Evolutionary conservation across 495 filamentous ascomycete species (phyloP).

Genomic region (Trichoderma parareesei): DNA sequence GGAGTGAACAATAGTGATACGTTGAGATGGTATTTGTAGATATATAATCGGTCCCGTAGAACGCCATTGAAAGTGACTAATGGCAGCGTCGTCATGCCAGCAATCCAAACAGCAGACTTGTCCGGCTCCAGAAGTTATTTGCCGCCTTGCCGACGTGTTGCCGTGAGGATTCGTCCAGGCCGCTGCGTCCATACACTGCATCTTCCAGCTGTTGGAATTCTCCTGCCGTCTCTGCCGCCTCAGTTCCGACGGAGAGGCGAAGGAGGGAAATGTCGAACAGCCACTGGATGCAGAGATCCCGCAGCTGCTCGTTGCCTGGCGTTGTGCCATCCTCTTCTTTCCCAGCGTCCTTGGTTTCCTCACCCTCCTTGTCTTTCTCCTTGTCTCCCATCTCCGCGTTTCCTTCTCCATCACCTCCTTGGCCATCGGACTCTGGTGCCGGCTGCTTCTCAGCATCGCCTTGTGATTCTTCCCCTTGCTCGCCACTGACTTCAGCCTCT

Average conservation of each 20-base stretch:
- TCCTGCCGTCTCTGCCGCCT: constrained; percentile 15
- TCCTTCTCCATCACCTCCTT: constrained; percentile 14
- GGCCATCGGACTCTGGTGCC: constrained; percentile 11
- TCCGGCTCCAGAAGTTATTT: constrained; percentile 73
- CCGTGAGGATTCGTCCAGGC: constrained; percentile 31
- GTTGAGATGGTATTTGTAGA: neutral
- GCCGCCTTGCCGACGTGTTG: constrained; percentile 49
- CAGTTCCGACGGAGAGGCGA: neutral
- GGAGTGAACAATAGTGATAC: neutral
- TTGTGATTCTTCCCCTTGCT: constrained; percentile 27
- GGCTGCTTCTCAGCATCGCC: constrained; percentile 14
- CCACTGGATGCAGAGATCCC: constrained; percentile 59
- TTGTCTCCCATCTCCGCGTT: constrained; percentile 9
- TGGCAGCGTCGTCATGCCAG: constrained; percentile 24
- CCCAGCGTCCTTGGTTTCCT: constrained; percentile 25
- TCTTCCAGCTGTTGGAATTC: constrained; percentile 40
- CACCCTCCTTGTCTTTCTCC: constrained; percentile 18
- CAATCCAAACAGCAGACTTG: constrained; percentile 62
- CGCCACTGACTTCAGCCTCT: constrained; percentile 12
- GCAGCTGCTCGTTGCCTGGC: constrained; percentile 24
- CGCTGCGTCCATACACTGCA: constrained; percentile 38
- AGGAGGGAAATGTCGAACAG: constrained; percentile 74
- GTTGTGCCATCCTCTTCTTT: constrained; percentile 12
- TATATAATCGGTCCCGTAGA: neutral
- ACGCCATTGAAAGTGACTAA: no score